phyloP scores from a whole-genome alignment of 1,139 yeast genomes.

The Pichia sp. region DNA sequence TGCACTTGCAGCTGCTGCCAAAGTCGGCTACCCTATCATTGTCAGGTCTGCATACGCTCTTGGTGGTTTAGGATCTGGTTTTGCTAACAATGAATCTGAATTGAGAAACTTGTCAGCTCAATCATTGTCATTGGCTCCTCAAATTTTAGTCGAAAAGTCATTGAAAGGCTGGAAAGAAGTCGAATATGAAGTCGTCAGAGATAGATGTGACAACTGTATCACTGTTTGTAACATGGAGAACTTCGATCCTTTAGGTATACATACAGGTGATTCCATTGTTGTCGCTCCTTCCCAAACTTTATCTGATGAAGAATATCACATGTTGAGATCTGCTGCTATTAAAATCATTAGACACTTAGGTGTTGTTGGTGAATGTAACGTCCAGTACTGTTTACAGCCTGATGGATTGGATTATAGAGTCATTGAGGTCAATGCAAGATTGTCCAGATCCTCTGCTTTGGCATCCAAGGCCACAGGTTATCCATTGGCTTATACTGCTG shows the following conservation, averaged over 20 bases:
- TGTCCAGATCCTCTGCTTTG: conserved; percentile 94
- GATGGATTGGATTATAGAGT: conserved; percentile 94
- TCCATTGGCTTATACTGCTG: conserved; percentile 98
- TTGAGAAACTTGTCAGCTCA: conserved; percentile 82
- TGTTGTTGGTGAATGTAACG: conserved; percentile 98
- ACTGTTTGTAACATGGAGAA: conserved; percentile 99
- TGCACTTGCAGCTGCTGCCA: conserved; percentile 80
- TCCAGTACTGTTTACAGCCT: conserved; percentile 94
- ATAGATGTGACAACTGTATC: conserved; percentile 92
- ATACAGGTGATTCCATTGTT: conserved; percentile 98
- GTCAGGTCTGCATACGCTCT: conserved; percentile 96
- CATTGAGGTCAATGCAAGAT: conserved; percentile 95
- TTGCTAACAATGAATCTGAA: conserved; percentile 79
- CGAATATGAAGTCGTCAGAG: conserved; percentile 98
- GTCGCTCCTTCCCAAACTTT: conserved; percentile 98
- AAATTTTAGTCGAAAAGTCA: conserved; percentile 92
- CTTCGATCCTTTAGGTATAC: conserved; percentile 96
- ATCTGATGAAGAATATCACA: conserved; percentile 95
- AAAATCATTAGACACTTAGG: conserved; percentile 96
- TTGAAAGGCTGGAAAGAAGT: conserved; percentile 99
- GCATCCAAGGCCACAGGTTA: conserved; percentile 99
- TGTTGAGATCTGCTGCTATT: conserved; percentile 96
- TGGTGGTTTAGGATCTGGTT: conserved; percentile 98
- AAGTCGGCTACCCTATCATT: conserved; percentile 91
- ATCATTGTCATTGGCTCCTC: conserved; percentile 87